phyloP scores from a whole-genome alignment of 2,329 filamentous ascomycete genomes.

The Thelonectria discophora region DNA sequence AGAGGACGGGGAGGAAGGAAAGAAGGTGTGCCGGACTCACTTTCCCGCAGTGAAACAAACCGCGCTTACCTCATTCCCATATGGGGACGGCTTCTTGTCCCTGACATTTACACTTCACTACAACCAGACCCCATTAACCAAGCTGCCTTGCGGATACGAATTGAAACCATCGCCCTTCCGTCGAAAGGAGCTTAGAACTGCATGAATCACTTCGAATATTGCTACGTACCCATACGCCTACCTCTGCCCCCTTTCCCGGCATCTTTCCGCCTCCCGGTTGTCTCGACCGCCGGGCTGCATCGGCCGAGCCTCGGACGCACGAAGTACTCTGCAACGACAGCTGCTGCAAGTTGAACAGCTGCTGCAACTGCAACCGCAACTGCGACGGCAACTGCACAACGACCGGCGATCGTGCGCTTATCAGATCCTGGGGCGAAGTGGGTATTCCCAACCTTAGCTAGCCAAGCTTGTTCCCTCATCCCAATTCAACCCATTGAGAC shows the following conservation, averaged over 20 bases:
- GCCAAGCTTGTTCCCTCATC: slow-evolving; percentile 2
- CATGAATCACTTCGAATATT: slow-evolving; percentile 11
- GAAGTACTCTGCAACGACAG: background rate
- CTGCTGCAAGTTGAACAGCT: too few species aligned
- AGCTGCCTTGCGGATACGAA: background rate
- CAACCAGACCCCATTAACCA: too few species aligned
- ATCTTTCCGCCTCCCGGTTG: slow-evolving; percentile 31
- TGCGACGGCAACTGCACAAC: background rate
- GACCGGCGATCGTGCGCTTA: slow-evolving; percentile 35
- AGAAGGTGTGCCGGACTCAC: background rate
- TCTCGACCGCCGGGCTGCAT: slow-evolving; percentile 37
- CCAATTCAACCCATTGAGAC: slow-evolving; percentile 23
- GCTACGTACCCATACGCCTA: background rate
- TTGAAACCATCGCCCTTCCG: background rate
- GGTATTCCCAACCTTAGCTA: slow-evolving; percentile 11
- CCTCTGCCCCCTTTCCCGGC: slow-evolving; percentile 26
- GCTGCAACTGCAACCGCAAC: background rate
- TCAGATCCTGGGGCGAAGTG: slow-evolving; percentile 41
- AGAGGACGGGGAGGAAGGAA: too few species aligned
- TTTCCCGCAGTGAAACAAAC: slow-evolving; percentile 9
- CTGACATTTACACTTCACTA: too few species aligned
- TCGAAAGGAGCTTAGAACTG: background rate
- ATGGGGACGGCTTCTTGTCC: too few species aligned
- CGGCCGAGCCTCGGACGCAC: slow-evolving; percentile 34
- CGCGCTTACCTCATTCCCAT: background rate